Conservation (phyloP, 768 basidiomycete genomes). For the Crassisporium funariophilum region DNA sequence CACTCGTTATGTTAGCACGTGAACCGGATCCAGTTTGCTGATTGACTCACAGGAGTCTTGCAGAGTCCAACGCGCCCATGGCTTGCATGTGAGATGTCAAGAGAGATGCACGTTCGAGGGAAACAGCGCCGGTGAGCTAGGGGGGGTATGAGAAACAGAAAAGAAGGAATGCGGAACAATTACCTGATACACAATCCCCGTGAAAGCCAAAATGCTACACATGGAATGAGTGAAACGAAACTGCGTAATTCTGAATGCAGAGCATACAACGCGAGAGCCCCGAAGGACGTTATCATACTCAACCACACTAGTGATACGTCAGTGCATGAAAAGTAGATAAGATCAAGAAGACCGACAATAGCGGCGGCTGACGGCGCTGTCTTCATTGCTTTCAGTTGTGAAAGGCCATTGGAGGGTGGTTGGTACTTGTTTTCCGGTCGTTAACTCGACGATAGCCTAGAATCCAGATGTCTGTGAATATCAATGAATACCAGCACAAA, state of each 20-base stretch:
- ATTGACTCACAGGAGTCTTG: constrained; percentile 37
- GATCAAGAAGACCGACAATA: no score
- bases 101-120: constrained; percentile 66
- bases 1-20: constrained; percentile 29
- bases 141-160: no score
- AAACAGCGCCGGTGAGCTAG: no score
- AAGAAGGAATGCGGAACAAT: no score
- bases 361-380: no score
- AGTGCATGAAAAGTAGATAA: no score
- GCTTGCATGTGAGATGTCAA: constrained; percentile 76
- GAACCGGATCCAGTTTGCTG: not conserved
- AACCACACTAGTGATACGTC: no score
- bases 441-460: constrained; percentile 73
- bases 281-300: no score
- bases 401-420: constrained; percentile 77
- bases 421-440: constrained; percentile 54
- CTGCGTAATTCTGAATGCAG: no score
- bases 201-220: constrained; percentile 65
- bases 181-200: constrained; percentile 79
- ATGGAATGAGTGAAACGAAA: no score
- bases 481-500: not conserved
- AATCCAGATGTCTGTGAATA: constrained; percentile 1
- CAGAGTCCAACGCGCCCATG: constrained; percentile 77
- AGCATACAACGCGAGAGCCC: no score
- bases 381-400: constrained; percentile 64